Evolutionary conservation across 805 yeast species (phyloP), one percentile per base, ranked within the genome.

Genomic region (Pichia manshurica): DNA sequence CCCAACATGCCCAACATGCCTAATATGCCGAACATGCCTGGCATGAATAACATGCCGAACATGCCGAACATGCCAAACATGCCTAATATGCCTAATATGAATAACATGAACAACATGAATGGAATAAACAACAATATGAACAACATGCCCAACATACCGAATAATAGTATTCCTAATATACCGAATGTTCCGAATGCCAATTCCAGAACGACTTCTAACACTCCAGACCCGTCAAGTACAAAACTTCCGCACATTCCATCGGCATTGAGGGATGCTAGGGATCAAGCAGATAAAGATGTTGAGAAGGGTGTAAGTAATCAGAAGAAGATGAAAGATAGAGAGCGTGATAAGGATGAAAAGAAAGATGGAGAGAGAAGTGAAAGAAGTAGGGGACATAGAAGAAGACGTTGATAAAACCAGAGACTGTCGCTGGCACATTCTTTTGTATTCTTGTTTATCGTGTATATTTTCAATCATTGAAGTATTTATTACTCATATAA

Each of bases 251-350:
- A 41, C 22, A 31, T 41, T 32, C 44, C 44, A 31, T 20, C 16
- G 33, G 39, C 48, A 23, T 52, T 58, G 10, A 46, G 53, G 22
- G 57, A 58, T 39, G 34, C 42, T 15, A 54, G 67, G 45, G 67
- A 63, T 47, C 61, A 59, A 47, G 62, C 59, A 4, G 65, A 61
- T 45, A 57, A 53, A 34, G 62, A 56, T 17, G 1, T 54, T 22
- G 65, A 61, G 42, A 47, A 52, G 34, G 59, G 61, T 28, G 47
- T 39, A 33, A 44, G 45, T 16, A 53, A 48, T 6, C 35, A 40
- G 25, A 50, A 50, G 20, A 43, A 42, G 25, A 40, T 40, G 5
- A 44, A 53, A 17, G 44, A 54, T 45, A 42, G 53, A 39, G 50
- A 39, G 7, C 36, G 40, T 19, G 51, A 48, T 36, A 42, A 47